Conservation (phyloP, 2,329 filamentous ascomycete genomes). For the Botrytis fabae region DNA sequence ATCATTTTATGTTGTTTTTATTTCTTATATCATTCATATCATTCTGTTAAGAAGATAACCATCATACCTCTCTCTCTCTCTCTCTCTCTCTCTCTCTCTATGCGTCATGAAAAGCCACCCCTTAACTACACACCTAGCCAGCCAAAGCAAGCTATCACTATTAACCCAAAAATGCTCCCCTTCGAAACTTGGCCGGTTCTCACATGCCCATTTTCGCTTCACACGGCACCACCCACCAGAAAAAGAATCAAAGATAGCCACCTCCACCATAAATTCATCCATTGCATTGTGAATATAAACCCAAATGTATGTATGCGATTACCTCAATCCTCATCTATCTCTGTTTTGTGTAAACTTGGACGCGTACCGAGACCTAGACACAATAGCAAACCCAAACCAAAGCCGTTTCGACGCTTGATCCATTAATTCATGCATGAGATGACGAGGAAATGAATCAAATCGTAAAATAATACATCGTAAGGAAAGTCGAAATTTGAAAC, state of each 20-base stretch:
- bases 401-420: slow-evolving; percentile 4
- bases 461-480: slow-evolving; percentile 11
- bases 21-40: neutral
- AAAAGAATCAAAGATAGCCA: neutral
- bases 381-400: neutral
- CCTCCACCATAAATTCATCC: neutral
- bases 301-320: neutral
- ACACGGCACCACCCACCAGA: neutral
- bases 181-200: neutral
- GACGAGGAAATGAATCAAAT: neutral
- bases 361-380: neutral
- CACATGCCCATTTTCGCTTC: neutral
- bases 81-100: neutral
- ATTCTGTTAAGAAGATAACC: neutral
- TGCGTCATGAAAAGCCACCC: neutral
- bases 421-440: slow-evolving; percentile 7
- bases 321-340: neutral
- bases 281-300: slow-evolving; percentile 7
- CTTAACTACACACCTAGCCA: neutral
- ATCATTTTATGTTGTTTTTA: neutral
- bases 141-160: neutral
- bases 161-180: neutral
- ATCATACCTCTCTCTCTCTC: neutral
- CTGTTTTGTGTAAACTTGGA: slow-evolving; percentile 2
- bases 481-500: neutral